These are phyloP conservation scores for Candida dubliniensis DNA, from an alignment of 1,139 yeast genomes.

Conservation along the genomic window DNA sequence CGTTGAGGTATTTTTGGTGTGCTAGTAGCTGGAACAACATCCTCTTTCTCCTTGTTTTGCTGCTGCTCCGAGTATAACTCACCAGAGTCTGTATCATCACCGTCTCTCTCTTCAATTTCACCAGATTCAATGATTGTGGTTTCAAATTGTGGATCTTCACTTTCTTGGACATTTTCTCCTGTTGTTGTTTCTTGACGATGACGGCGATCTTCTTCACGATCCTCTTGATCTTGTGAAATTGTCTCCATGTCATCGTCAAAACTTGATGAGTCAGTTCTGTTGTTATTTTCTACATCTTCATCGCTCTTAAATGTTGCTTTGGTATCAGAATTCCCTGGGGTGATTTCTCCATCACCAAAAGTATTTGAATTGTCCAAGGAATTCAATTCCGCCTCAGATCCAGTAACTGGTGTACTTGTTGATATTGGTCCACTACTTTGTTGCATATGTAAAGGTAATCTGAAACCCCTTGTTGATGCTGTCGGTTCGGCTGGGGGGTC, in stretches of 20 bases:
- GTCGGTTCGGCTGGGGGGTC: background rate
- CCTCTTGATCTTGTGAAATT: slow-evolving; percentile 29
- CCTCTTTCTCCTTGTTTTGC: background rate
- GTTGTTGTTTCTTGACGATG: too few relatives aligned
- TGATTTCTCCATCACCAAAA: slow-evolving; percentile 34
- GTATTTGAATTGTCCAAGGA: slow-evolving; percentile 1
- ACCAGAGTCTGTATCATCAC: background rate
- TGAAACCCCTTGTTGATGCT: background rate
- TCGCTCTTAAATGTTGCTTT: slow-evolving; percentile 35
- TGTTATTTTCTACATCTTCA: slow-evolving; percentile 21
- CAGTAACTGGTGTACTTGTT: background rate
- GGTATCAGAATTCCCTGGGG: slow-evolving; percentile 37
- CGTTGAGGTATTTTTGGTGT: slow-evolving; percentile 13
- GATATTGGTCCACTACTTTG: background rate
- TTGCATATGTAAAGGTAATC: background rate
- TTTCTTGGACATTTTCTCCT: too few relatives aligned
- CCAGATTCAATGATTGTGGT: too few relatives aligned
- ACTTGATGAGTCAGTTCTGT: slow-evolving; percentile 21
- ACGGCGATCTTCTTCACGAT: background rate
- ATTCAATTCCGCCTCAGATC: slow-evolving; percentile 3
- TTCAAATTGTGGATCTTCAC: too few relatives aligned
- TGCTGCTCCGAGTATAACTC: background rate
- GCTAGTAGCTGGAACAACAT: background rate
- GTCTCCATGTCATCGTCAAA: slow-evolving; percentile 40
- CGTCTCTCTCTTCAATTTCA: background rate